Base-by-base conservation (phyloP, 2,329 filamentous ascomycete species). In the Onygena corvina region DNA sequence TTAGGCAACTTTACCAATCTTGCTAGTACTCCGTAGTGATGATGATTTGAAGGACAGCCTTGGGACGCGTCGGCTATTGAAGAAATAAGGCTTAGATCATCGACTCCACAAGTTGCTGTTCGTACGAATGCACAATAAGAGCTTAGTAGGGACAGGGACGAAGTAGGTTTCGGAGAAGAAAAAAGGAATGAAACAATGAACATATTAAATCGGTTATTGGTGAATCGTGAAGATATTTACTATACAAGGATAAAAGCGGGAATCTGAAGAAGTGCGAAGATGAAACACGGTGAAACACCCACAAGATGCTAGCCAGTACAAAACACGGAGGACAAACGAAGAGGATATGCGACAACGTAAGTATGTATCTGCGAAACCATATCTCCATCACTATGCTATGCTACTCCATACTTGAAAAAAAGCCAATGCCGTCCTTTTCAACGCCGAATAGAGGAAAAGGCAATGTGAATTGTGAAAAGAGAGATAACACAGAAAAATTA, bases 361-460 rank as follows among this genome's bases (percentile, higher is more conserved):
- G 36, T 18, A 21, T 21, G 36, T 14, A 42, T 25, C 27, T 42
- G 36, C 36, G 12, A 42, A 29, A n/a, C 36, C 36, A 23, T 25
- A 42, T 42, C 36, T 25, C 36, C 36, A 42, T 42, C 9, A n/a
- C 36, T 23, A 42, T 42, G 21, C 36, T n/a, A n/a, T 42, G 7
- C 36, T 23, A 27, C 27, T 42, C 36, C 36, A 25, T 11, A 42
- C 21, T n/a, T n/a, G n/a, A 18, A 42, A 12, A 42, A 42, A 42
- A 42, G 36, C 36, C 36, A 42, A 42, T 16, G 36, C 36, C 20
- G 14, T 42, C 36, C 36, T 42, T 42, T 42, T 42, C 21, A 42
- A 42, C 36, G 36, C 36, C 36, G 21, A 42, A 42, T n/a, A 42
- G 9, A 42, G 9, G 36, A 27, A 27, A 7, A 42, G n/a, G 8